Base-by-base conservation (phyloP, 1,139 yeast genomes). In the Kodamaea sp. region DNA sequence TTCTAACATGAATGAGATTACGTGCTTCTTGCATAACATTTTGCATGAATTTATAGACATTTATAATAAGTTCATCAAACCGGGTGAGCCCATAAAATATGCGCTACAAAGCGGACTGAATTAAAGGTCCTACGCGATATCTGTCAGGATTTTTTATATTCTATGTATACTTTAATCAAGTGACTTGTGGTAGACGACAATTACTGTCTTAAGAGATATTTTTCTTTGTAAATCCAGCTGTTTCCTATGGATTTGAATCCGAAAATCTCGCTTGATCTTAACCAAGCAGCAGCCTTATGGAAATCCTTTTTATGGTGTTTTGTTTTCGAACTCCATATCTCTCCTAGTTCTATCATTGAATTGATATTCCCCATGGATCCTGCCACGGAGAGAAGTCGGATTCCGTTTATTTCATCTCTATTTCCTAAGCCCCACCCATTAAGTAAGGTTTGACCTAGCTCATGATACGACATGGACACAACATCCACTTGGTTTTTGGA, bases 171-270 rank as follows among this genome's bases (percentile, higher is more conserved):
- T 14, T n/a, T 26, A 26, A 7, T 16, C 18, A n/a, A n/a, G n/a
- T n/a, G n/a, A n/a, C n/a, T n/a, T n/a, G n/a, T n/a, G n/a, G n/a
- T n/a, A n/a, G n/a, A n/a, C n/a, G n/a, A n/a, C n/a, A 9, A 18
- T 18, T 9, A 18, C 6, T 9, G 21, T 7, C 21, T 18, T 9
- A 18, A 18, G 10, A 31, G 32, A 51, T 84, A 84, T 63, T 83
- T 83, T 29, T 78, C 80, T 55, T 83, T 83, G 63, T 83, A 80
- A 27, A 84, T 83, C 94, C 94, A 85, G 39, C 82, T 77, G 42
- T 83, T 81, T 1, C 90, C 90, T 23, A 82, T 76, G 41, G 81
- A 63, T 46, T 71, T 76, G 15, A 76, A 76, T 1, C 92, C 94
- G 46, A 74, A 71, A 11, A 72, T 63, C 34, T 80, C 90, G 15